Percentiles rank a stretch among this genome's conserved stretches.
Evolutionary conservation across 805 yeast genomes (phyloP).

Genomic region (Torulaspora franciscae): DNA sequence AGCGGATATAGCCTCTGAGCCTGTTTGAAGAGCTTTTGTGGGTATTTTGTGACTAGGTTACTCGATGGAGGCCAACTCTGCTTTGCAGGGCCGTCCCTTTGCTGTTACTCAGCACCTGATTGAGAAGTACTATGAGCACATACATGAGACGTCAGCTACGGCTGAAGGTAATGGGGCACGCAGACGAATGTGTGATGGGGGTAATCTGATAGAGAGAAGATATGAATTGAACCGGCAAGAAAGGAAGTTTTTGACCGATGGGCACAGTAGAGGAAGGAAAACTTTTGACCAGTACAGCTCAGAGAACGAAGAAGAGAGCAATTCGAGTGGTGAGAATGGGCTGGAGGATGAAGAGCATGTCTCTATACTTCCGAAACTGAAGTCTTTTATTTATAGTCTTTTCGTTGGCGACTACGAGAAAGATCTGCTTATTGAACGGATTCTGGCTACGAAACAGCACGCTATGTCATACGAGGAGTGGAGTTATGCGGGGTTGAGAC

Average conservation of each 20-base stretch:
- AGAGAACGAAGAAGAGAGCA: background rate
- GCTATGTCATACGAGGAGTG: constrained; percentile 58
- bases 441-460: constrained; percentile 43
- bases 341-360: constrained; percentile 8
- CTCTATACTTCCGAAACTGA: constrained; percentile 11
- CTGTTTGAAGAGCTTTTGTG: background rate
- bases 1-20: background rate
- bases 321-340: constrained; percentile 5
- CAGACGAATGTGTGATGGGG: constrained; percentile 7
- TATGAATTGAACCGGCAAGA: constrained; percentile 4
- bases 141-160: constrained; percentile 6
- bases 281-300: background rate
- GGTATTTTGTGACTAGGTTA: background rate
- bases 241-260: background rate
- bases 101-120: constrained; percentile 26
- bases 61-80: constrained; percentile 7
- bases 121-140: constrained; percentile 18
- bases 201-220: constrained; percentile 3
- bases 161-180: constrained; percentile 1
- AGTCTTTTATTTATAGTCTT: constrained; percentile 15
- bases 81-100: constrained; percentile 18
- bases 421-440: constrained; percentile 36
- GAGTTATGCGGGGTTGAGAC: constrained; percentile 54
- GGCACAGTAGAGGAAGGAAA: background rate
- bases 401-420: constrained; percentile 31